A percentile compares a stretch with the other conserved stretches of the same genome.
Evolutionary conservation across 306 rosid species (phyloP).

Genomic region (Fragaria ananassa): DNA sequence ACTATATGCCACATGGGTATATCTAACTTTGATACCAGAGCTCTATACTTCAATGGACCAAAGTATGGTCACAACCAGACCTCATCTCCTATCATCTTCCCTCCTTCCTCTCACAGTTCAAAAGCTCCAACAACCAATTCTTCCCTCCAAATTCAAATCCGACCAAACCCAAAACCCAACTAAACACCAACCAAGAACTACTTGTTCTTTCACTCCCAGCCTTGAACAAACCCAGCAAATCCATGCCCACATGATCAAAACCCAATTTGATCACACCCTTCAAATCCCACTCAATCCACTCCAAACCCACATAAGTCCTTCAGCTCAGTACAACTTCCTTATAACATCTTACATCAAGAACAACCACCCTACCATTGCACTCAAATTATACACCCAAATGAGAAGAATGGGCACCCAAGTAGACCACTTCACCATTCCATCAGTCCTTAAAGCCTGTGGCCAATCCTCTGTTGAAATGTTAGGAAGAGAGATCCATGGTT

Average conservation of each 20-base stretch:
- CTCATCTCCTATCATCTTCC: slow-evolving; percentile 24
- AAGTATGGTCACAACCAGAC: slow-evolving; percentile 30
- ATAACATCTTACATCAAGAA: slow-evolving; percentile 53
- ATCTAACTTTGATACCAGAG: not conserved
- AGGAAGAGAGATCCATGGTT: slow-evolving; percentile 60
- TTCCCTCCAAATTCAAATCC: slow-evolving; percentile 5
- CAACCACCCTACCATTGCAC: slow-evolving; percentile 38
- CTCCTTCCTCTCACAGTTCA: slow-evolving; percentile 29
- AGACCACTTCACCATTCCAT: slow-evolving; percentile 58
- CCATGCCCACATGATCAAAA: slow-evolving; percentile 60
- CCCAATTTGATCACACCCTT: slow-evolving; percentile 29
- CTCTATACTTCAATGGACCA: not conserved
- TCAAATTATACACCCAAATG: slow-evolving; percentile 42
- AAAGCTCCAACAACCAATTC: slow-evolving; percentile 24
- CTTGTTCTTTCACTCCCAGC: slow-evolving; percentile 7
- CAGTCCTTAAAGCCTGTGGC: slow-evolving; percentile 65
- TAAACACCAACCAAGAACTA: slow-evolving; percentile 11
- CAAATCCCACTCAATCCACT: slow-evolving; percentile 30
- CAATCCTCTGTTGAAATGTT: slow-evolving; percentile 24
- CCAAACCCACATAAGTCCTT: slow-evolving; percentile 34
- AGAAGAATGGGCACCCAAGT: slow-evolving; percentile 40
- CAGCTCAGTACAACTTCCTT: slow-evolving; percentile 52
- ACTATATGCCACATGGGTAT: not conserved
- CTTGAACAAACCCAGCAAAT: slow-evolving; percentile 50
- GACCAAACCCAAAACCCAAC: not conserved